Evolutionary conservation across 1,284 basidiomycete species (phyloP), one percentile per base, ranked within the genome.

Genomic region (Cutaneotrichosporon sp.): DNA sequence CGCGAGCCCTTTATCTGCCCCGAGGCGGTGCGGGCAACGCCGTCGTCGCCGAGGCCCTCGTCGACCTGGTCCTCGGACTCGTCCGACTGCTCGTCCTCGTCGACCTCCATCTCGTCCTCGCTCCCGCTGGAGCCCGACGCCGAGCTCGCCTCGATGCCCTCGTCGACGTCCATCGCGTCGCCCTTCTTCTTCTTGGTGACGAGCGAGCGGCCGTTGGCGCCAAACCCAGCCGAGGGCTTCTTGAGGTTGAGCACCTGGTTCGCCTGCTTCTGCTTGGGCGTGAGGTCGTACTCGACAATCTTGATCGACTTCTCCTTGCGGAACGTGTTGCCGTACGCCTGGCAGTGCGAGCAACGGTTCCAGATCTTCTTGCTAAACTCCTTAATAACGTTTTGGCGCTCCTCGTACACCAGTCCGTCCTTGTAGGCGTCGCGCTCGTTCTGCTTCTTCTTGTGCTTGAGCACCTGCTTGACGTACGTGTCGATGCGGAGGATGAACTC

Each of bases 301-400:
- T 97, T 98, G 62, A 92, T 91, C 74, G 91, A 85, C 1, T 92
- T 93, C 75, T 99, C 97, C 77, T 95, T 97, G 62, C 95, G 88
- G 79, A 92, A 91, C 0, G 57, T 59, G 51, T 49, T 25, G 36
- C 87, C 91, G 82, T 79, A 95, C 89, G 89, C 92, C 61, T 82
- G 83, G 80, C 95, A 99, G 61, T 85, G 84, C 1, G 81, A 79
- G 76, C 95, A 99, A 71, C 72, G 86, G 87, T 50, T 57, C 66
- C 88, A 86, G 25, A 82, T 81, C 80, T 87, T 92, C 69, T 95
- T 79, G 43, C 72, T 66, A 54, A 98, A 95, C 59, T 95, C 90
- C 62, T 83, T 81, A 67, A 98, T 90, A 51, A 92, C 80, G 56
- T 88, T 87, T 76, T 91, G 95, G 67, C 95, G 85, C 47, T 89